Percentiles rank a stretch among this genome's conserved stretches.
Conservation (phyloP, 306 rosid genomes). For the Lathyrus aphaca region DNA sequence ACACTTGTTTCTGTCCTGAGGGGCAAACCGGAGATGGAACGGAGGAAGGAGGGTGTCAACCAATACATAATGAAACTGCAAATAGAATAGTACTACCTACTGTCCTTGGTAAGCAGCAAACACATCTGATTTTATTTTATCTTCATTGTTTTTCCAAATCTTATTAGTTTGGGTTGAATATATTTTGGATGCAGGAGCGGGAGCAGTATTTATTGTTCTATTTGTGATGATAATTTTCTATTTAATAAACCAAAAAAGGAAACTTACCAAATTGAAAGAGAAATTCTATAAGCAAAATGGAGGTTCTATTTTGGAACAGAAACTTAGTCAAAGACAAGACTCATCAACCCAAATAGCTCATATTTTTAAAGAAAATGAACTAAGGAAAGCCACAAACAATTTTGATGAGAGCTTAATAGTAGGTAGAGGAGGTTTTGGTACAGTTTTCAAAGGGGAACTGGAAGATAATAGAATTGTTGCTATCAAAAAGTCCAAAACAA, state of each 20-base stretch:
- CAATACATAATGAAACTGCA: neutral
- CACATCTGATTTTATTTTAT: neutral
- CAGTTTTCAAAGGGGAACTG: conserved; percentile 42
- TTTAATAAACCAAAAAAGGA: conserved; percentile 38
- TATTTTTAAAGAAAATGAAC: conserved; percentile 36
- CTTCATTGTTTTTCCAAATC: neutral
- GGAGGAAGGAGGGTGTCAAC: neutral
- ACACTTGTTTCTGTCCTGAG: neutral
- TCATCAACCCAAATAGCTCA: neutral
- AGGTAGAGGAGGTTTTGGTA: conserved; percentile 49
- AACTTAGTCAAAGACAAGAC: conserved; percentile 16
- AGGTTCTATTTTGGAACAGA: conserved; percentile 35
- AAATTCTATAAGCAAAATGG: conserved; percentile 47
- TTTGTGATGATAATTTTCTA: conserved; percentile 1
- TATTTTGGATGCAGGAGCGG: conserved; percentile 30
- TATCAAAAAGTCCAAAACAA: neutral
- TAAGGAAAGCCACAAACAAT: conserved; percentile 50
- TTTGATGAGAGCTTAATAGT: conserved; percentile 35
- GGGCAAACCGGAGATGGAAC: conserved; percentile 19
- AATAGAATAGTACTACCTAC: neutral
- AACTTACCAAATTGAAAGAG: conserved; percentile 31
- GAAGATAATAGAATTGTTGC: conserved; percentile 21
- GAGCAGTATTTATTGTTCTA: neutral
- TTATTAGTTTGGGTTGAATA: neutral
- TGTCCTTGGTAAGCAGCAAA: conserved; percentile 1